Percentiles rank a stretch among this genome's conserved stretches.
Evolutionary conservation across 208 protist genomes (phyloP).

Genomic region (Tritrichomonas musculus): DNA sequence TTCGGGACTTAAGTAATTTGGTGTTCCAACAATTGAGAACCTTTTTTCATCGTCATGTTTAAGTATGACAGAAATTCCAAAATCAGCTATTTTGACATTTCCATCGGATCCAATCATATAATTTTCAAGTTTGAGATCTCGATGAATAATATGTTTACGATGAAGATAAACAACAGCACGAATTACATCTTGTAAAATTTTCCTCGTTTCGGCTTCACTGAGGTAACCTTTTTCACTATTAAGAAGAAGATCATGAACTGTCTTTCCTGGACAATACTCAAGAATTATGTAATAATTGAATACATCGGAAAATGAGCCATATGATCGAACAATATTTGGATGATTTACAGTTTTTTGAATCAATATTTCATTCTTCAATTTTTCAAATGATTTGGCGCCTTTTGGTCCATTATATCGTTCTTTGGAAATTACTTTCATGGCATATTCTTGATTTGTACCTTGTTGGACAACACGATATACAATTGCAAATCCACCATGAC

Average conservation of each 20-base stretch:
- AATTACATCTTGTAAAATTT: conserved; percentile 9
- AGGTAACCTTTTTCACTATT: neutral
- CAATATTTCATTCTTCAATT: conserved; percentile 80
- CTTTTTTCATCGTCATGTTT: conserved; percentile 77
- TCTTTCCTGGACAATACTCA: conserved; percentile 67
- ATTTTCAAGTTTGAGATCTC: conserved; percentile 88
- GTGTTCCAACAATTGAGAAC: conserved; percentile 32
- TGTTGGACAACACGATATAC: neutral
- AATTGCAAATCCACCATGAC: neutral
- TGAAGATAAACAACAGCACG: neutral
- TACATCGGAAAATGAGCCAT: conserved; percentile 80
- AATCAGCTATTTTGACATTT: too few relatives aligned
- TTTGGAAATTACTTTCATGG: too few relatives aligned
- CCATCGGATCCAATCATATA: conserved; percentile 72
- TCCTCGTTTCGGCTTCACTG: neutral
- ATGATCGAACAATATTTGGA: conserved; percentile 82
- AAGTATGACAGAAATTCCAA: conserved; percentile 75
- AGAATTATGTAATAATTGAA: conserved; percentile 86
- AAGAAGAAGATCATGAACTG: neutral
- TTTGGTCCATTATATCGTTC: conserved; percentile 75
- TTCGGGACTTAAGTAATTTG: conserved; percentile 22
- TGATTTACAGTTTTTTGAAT: conserved; percentile 84
- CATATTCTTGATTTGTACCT: conserved; percentile 54
- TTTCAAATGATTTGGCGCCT: neutral
- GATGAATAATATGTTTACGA: conserved; percentile 73